Evolutionary conservation across 768 basidiomycete species (phyloP).

Genomic region (Coprinopsis sp.): DNA sequence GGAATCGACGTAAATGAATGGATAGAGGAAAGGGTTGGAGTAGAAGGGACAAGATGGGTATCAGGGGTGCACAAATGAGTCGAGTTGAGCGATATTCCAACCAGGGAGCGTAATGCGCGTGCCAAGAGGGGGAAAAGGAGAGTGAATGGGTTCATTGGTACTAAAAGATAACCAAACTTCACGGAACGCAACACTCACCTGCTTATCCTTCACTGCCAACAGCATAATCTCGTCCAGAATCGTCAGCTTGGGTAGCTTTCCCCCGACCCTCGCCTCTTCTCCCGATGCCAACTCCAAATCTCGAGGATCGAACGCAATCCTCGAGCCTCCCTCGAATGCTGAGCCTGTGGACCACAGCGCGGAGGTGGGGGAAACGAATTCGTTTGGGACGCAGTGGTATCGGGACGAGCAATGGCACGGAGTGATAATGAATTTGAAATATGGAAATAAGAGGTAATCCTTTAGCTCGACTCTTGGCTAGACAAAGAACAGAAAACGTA

Average conservation of each 20-base stretch:
- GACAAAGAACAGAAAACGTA: not conserved
- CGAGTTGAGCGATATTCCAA: too few species aligned
- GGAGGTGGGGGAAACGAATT: not conserved
- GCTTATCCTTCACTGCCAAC: constrained; percentile 93
- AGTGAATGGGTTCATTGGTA: too few species aligned
- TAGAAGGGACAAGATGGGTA: too few species aligned
- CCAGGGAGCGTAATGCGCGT: too few species aligned
- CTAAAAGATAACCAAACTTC: too few species aligned
- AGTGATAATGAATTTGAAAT: not conserved
- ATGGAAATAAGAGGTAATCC: not conserved
- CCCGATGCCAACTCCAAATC: constrained; percentile 72
- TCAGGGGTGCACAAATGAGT: too few species aligned
- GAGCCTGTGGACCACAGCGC: constrained; percentile 43
- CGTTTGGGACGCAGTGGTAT: not conserved
- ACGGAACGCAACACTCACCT: too few species aligned
- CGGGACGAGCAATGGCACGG: not conserved
- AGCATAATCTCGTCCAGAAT: constrained; percentile 96
- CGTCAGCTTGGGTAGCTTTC: constrained; percentile 79
- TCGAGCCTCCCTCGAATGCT: constrained; percentile 81
- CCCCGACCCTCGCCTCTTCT: constrained; percentile 58
- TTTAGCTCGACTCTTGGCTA: not conserved
- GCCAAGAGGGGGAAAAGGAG: too few species aligned
- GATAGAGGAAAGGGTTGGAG: not conserved
- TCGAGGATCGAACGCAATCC: constrained; percentile 90
- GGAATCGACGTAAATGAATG: constrained; percentile 1